Evolutionary conservation across 345 rosid genomes (phyloP), one percentile per base, ranked within the genome.

Genomic region (Brassica juncea): DNA sequence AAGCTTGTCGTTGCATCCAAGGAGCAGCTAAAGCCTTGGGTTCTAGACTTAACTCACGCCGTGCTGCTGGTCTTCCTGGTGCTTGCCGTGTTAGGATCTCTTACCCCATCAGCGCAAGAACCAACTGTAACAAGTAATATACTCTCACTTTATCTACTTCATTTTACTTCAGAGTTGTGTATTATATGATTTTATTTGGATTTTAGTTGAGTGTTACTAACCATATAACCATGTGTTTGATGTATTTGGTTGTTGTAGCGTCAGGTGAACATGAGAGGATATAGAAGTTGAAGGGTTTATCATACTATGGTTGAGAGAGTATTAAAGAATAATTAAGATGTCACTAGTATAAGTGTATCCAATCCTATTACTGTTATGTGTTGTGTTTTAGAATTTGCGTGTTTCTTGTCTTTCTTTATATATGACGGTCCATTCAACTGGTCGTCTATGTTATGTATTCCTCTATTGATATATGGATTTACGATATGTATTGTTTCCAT

Each of bases 71-170:
- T 74, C 86, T 91, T 25, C 93, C 93, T 0, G 5, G 72, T 28
- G 79, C 81, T 12, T 91, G 93, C 70, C 75, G 77, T 2, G 88
- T 89, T 69, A 73, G 42, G 66, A 55, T 91, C 66, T 81, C 93
- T 42, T 91, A 85, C 88, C 85, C 86, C 79, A 85, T 89, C 90
- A 84, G 86, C 73, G 61, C 83, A 34, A 65, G 78, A 80, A 81
- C 85, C 37, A 76, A 86, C 87, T 89, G 93, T 85, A 32, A 55
- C 74, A 78, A 8, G 93, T 89, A 77, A 60, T 30, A 9, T 16
- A 59, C 27, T 74, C 66, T 19, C 57, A 34, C 65, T 44, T 34
- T 68, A 25, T 16, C 12, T 66, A 49, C 21, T 65, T 30, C 5
- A 28, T 49, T 47, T 27, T 27, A 12, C 16, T 21, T 66, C 5